Evolutionary conservation across 371 early-diverging fungal species (phyloP), one percentile per base, ranked within the genome.

Genomic region (Saksenaea vasiformis): DNA sequence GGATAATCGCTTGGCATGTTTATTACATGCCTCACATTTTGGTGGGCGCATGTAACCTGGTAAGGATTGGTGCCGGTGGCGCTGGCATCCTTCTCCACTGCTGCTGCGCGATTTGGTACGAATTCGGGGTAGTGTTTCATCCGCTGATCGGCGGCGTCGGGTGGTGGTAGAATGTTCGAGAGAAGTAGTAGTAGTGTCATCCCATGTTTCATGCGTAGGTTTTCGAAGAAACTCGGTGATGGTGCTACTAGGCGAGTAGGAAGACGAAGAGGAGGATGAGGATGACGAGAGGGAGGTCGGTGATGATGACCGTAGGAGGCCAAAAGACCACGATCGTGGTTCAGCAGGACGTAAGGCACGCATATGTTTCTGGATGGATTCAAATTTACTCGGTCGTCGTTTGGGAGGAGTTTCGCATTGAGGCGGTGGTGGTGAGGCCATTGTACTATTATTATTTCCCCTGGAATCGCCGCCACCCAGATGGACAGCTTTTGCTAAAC

Each of bases 361-460:
- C 51, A 47, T 47, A 22, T 47, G 51, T 47, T 47, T 47, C 51
- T 47, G 51, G 51, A 47, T 47, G 51, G 51, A 47, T 47, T 47
- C 51, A 10, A 47, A 47, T 47, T 47, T 47, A 22, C 51, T 47
- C 51, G 51, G 51, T 22, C 22, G n/a, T 22, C 51, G 51, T 47
- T 47, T 47, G 51, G 51, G 51, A 47, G 51, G 51, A 10, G n/a
- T 47, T 26, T 47, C 51, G 11, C 51, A 47, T 22, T 47, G 51
- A 19, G 51, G 51, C 22, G 51, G 51, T 47, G 51, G 51, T 47
- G 51, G 51, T 47, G 51, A 47, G 22, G 43, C 8, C n/a, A n/a
- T n/a, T 41, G 51, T 19, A 7, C 22, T 47, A 5, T 22, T 47
- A 22, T 22, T 47, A 22, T 9, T 47, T 17, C 51, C 51, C 51